phyloP scores from a whole-genome alignment of 1,284 basidiomycete species.

The Cutaneotrichosporon cutaneum region DNA sequence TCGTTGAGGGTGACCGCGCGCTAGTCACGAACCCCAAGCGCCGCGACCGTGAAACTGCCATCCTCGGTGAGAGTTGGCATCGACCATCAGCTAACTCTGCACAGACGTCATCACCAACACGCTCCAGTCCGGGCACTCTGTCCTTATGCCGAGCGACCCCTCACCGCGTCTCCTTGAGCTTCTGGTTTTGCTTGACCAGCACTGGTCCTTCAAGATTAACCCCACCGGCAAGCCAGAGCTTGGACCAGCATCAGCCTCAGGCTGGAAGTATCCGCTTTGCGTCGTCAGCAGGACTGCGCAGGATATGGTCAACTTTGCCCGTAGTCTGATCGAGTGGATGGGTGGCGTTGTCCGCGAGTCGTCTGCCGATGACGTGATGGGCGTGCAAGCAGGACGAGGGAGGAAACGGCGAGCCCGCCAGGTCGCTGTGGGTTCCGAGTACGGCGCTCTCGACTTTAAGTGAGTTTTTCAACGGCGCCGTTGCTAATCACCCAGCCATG shows the following conservation, averaged over 20 bases:
- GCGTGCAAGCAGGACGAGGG: conserved; percentile 53
- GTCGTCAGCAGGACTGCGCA: conserved; percentile 84
- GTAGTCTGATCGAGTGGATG: conserved; percentile 99
- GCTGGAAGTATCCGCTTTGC: conserved; percentile 71
- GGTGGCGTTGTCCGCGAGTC: conserved; percentile 88
- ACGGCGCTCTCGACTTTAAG: conserved; percentile 52
- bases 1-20: conserved; percentile 86
- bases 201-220: conserved; percentile 82
- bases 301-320: conserved; percentile 91
- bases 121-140: conserved; percentile 70
- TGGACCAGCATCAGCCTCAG: not conserved
- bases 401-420: conserved; percentile 57
- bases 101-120: conserved; percentile 82
- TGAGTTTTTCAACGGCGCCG: conserved; percentile 31
- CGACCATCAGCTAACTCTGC: too few relatives aligned
- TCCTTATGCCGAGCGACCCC: conserved; percentile 89
- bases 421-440: conserved; percentile 36
- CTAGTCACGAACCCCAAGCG: conserved; percentile 78
- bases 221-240: conserved; percentile 46
- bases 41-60: conserved; percentile 84
- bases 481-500: conserved; percentile 60
- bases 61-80: conserved; percentile 69
- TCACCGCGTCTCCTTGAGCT: conserved; percentile 91
- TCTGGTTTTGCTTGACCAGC: conserved; percentile 91
- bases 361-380: conserved; percentile 71